Evolutionary conservation across 2,329 filamentous ascomycete genomes (phyloP), one percentile per base, ranked within the genome.

Genomic region (Coleophoma cylindrospora): DNA sequence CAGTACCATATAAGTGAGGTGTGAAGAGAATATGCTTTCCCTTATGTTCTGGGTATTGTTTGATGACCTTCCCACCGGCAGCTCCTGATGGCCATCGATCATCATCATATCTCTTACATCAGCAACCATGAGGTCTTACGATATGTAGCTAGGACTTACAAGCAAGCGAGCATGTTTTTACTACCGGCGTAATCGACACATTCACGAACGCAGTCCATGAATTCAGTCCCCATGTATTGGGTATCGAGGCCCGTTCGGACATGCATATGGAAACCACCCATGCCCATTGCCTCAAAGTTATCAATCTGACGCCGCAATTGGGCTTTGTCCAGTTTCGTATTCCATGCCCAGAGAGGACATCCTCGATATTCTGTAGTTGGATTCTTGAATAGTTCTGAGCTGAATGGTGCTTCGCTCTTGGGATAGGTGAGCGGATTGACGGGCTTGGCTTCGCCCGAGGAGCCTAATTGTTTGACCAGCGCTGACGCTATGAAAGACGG

Each of bases 261-360:
- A 53, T 66, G 63, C 55, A 66, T 65, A 32, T 63, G 60, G 38
- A 66, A 66, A 3, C 65, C 64, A 3, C 64, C 64, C 50, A 66
- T 54, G 3, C 64, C 64, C 64, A 67, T 66, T 10, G 61, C 59
- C 14, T 51, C 38, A 15, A 66, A 59, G 48, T 58, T 44, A 45
- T 66, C 61, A 32, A 67, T 65, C 45, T 67, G 63, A 17, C 61
- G 56, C 2, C 62, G 56, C 44, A 66, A 48, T 48, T 62, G 58
- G 11, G 51, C 50, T 50, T 59, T 60, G 10, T 64, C 56, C 9
- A 65, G 57, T 36, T 58, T 62, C 3, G 54, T 56, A 43, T 65
- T 66, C 63, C 64, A 66, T 36, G 61, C 45, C 62, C 64, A 66
- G 4, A 65, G 47, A 3, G 63, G 65, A 46, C 56, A 61, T 17